Evolutionary conservation across 2,329 filamentous ascomycete genomes (phyloP).

Genomic region (Colletotrichum acutatum): DNA sequence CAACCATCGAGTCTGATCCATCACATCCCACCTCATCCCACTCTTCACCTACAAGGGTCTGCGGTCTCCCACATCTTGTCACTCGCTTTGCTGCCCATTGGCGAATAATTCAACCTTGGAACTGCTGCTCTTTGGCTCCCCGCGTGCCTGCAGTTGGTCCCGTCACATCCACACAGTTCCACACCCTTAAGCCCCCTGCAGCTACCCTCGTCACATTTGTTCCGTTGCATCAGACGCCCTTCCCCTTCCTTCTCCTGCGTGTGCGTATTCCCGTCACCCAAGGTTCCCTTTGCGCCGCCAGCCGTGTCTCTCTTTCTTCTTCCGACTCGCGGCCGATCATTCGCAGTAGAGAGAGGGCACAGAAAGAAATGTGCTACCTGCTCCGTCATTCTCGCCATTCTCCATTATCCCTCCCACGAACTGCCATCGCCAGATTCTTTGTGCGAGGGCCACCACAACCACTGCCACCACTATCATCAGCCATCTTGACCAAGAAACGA

Average conservation of each 20-base stretch:
- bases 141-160: background rate
- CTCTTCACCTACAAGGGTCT: background rate
- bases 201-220: conserved; percentile 27
- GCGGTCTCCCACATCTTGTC: background rate
- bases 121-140: background rate
- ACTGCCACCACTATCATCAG: background rate
- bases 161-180: background rate
- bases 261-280: background rate
- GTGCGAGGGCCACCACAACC: background rate
- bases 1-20: background rate
- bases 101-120: background rate
- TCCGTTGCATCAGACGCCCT: conserved; percentile 24
- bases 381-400: conserved; percentile 1
- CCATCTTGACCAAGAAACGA: background rate
- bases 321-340: conserved; percentile 3
- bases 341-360: background rate
- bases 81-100: background rate
- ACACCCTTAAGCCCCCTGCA: conserved; percentile 6
- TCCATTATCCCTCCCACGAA: background rate
- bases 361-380: conserved; percentile 18
- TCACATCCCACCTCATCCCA: background rate
- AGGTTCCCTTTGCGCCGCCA: background rate
- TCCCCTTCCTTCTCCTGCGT: background rate
- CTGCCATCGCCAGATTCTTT: background rate
- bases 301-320: background rate